phyloP scores from a whole-genome alignment of 495 filamentous ascomycete genomes.

The Annulohypoxylon stygium region DNA sequence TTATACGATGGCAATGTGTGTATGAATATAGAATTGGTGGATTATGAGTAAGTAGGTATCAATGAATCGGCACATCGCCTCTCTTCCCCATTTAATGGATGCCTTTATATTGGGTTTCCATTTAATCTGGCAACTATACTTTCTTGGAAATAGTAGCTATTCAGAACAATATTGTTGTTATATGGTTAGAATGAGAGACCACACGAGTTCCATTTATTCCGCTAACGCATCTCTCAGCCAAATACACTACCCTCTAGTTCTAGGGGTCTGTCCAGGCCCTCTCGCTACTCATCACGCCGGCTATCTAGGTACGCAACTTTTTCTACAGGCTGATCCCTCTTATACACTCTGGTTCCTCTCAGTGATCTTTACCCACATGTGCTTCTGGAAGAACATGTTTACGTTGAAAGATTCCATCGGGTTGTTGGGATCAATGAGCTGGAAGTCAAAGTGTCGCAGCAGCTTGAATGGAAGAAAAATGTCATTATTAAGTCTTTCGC shows the following conservation, averaged over 20 bases:
- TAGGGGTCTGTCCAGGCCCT: neutral
- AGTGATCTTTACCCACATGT: slow-evolving; percentile 51
- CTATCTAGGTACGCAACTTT: neutral
- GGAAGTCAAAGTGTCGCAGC: slow-evolving; percentile 40
- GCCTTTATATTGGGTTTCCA: neutral
- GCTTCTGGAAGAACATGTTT: slow-evolving; percentile 48
- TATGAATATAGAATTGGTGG: neutral
- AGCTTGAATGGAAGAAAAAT: slow-evolving; percentile 4
- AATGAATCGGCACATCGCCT: neutral
- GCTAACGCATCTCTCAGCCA: neutral
- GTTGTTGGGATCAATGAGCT: slow-evolving; percentile 33
- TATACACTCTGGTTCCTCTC: slow-evolving; percentile 25
- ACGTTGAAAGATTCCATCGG: slow-evolving; percentile 33
- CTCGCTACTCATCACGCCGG: neutral
- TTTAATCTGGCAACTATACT: neutral
- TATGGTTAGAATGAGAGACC: neutral
- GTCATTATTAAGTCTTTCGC: slow-evolving; percentile 5
- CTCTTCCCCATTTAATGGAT: neutral
- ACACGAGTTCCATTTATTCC: neutral
- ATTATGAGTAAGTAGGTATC: neutral
- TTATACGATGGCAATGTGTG: neutral
- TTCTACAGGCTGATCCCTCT: neutral
- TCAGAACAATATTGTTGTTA: neutral
- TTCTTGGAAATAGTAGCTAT: neutral
- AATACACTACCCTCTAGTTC: neutral